These are phyloP conservation scores for Penicillium sp. DNA, from an alignment of 2,329 filamentous ascomycete genomes.

Conservation along the genomic window DNA sequence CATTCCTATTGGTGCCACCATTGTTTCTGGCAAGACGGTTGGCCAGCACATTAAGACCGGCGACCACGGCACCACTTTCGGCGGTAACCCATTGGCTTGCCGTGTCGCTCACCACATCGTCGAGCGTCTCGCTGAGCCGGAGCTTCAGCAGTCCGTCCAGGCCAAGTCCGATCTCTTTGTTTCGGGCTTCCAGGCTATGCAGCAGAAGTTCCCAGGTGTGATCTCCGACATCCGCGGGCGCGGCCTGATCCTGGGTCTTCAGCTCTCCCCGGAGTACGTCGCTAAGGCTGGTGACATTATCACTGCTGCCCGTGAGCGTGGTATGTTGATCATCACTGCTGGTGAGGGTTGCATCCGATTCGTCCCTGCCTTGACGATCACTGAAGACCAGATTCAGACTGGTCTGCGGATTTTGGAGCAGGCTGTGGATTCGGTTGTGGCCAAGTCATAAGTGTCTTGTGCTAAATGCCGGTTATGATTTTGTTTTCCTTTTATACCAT, in stretches of 20 bases:
- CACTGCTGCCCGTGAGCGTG: slow-evolving; percentile 81
- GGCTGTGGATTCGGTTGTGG: slow-evolving; percentile 57
- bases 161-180: slow-evolving; percentile 64
- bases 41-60: slow-evolving; percentile 68
- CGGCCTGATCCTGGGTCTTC: slow-evolving; percentile 82
- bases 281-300: slow-evolving; percentile 58
- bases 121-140: slow-evolving; percentile 66
- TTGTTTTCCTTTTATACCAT: slow-evolving; percentile 21
- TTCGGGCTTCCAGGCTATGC: slow-evolving; percentile 56
- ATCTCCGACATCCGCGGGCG: slow-evolving; percentile 77
- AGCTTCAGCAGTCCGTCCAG: slow-evolving; percentile 67
- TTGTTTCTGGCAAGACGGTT: slow-evolving; percentile 62
- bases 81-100: slow-evolving; percentile 83
- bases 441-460: slow-evolving; percentile 28
- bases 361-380: slow-evolving; percentile 81
- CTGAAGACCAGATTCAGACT: slow-evolving; percentile 73
- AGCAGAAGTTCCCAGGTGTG: slow-evolving; percentile 64
- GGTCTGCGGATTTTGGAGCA: slow-evolving; percentile 74
- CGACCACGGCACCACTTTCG: slow-evolving; percentile 92
- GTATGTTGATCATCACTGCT: slow-evolving; percentile 85
- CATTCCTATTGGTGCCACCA: slow-evolving; percentile 86
- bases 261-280: slow-evolving; percentile 69
- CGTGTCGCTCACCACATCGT: slow-evolving; percentile 85
- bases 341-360: slow-evolving; percentile 91
- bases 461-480: slow-evolving; percentile 17